phyloP scores from a whole-genome alignment of 805 yeast species.

The Kodamaea hsintzibuensis region DNA sequence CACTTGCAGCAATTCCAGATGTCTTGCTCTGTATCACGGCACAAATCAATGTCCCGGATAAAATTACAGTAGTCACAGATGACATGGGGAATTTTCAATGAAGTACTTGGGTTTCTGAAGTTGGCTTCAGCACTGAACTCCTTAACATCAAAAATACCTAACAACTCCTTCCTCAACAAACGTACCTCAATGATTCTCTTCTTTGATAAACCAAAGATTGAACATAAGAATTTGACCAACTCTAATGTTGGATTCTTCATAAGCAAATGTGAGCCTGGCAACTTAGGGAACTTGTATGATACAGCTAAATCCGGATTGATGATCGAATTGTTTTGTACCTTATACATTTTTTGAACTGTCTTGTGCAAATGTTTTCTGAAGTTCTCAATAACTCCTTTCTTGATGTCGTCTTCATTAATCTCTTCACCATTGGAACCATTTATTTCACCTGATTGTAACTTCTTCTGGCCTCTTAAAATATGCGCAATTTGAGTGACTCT shows the following conservation, averaged over 20 bases:
- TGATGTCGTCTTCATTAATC: slow-evolving; percentile 28
- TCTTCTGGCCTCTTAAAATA: slow-evolving; percentile 45
- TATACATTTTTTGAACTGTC: slow-evolving; percentile 63
- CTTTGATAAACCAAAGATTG: slow-evolving; percentile 66
- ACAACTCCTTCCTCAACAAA: slow-evolving; percentile 69
- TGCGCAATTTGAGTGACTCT: slow-evolving; percentile 70
- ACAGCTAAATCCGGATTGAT: slow-evolving; percentile 60
- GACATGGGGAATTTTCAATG: slow-evolving; percentile 64
- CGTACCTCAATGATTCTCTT: slow-evolving; percentile 72
- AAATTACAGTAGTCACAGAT: slow-evolving; percentile 79
- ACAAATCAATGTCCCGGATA: slow-evolving; percentile 76
- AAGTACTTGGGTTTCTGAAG: slow-evolving; percentile 73
- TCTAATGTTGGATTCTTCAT: slow-evolving; percentile 75
- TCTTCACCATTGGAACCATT: slow-evolving; percentile 20
- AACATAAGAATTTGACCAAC: slow-evolving; percentile 72
- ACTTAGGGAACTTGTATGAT: slow-evolving; percentile 71
- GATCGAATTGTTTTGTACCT: slow-evolving; percentile 72
- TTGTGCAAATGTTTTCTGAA: slow-evolving; percentile 66
- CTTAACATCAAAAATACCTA: slow-evolving; percentile 71
- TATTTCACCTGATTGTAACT: slow-evolving; percentile 32
- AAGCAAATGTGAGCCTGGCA: slow-evolving; percentile 70
- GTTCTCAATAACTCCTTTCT: slow-evolving; percentile 50
- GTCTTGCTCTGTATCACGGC: slow-evolving; percentile 58
- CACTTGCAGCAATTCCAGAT: slow-evolving; percentile 72
- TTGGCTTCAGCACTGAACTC: slow-evolving; percentile 80